Base-by-base conservation (phyloP, 148 eudicot genomes). In the Vaccinium vitisidaea region DNA sequence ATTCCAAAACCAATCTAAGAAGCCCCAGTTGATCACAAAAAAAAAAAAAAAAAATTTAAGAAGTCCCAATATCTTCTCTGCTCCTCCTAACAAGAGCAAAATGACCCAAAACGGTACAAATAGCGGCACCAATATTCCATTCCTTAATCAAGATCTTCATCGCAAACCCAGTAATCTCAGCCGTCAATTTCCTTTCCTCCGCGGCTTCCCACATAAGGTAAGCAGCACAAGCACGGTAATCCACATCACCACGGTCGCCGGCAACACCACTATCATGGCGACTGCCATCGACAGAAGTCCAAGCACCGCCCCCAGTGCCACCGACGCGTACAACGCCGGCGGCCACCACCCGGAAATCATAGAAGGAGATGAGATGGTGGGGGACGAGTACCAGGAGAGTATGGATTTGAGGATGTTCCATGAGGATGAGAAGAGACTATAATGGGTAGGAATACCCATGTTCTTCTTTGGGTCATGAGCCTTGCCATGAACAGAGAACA, bases 271-370 rank as follows among this genome's bases (percentile, higher is more conserved):
- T 2, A 93, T 94, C 18, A 90, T 74, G 19, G 98, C 98, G 6
- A 94, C 94, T 63, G 82, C 95, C 91, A 92, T 92, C 48, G 94
- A 92, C 70, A 93, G 91, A 1, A 94, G 69, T 25, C 98, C 98
- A 52, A 94, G 91, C 0, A 93, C 92, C 7, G 86, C 88, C 2
- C 98, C 98, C 6, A 93, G 58, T 61, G 89, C 87, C 88, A 87
- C 84, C 27, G 97, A 88, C 2, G 93, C 95, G 80, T 93, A 92
- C 11, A 91, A 9, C 23, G 94, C 98, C 23, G 92, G 85, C 2
- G 36, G 36, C 36, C 36, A 32, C 36, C 36, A 1, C 36, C 3
- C 36, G 36, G 36, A 32, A 32, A 32, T 32, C 36, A 32, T 32
- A 43, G 77, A 30, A 6, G 85, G 1, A 1, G 91, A 16, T 0